These are phyloP conservation scores for Aureobasidium sp. DNA, from an alignment of 2,329 filamentous ascomycete genomes.

Conservation along the genomic window DNA sequence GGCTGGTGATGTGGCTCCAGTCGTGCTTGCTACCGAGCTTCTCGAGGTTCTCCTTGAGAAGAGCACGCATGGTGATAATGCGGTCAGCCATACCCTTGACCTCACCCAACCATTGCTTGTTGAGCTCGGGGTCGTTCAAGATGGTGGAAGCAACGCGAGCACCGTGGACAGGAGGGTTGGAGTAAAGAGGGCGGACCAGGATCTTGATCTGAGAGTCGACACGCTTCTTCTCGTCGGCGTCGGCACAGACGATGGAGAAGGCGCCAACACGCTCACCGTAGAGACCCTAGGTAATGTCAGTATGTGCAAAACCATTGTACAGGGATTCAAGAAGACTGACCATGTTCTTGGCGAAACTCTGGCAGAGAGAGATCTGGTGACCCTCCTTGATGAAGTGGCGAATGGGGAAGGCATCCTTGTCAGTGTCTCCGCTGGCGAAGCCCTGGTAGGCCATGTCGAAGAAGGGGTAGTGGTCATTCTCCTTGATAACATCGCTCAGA, in stretches of 20 bases:
- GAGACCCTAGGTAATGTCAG: slow-evolving; percentile 55
- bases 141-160: slow-evolving; percentile 90
- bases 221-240: slow-evolving; percentile 85
- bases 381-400: slow-evolving; percentile 90
- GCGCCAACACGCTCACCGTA: slow-evolving; percentile 97
- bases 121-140: slow-evolving; percentile 73
- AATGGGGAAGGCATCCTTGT: slow-evolving; percentile 88
- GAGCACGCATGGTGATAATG: slow-evolving; percentile 95
- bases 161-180: slow-evolving; percentile 94
- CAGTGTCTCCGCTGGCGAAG: slow-evolving; percentile 85
- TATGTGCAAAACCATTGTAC: neutral
- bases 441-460: slow-evolving; percentile 99
- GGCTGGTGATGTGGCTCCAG: slow-evolving; percentile 97
- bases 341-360: slow-evolving; percentile 99
- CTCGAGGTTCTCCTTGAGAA: slow-evolving; percentile 92
- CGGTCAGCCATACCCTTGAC: slow-evolving; percentile 99
- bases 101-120: slow-evolving; percentile 91
- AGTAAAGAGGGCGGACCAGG: slow-evolving; percentile 92
- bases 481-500: slow-evolving; percentile 80
- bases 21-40: slow-evolving; percentile 91
- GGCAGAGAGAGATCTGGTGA: slow-evolving; percentile 77
- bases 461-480: slow-evolving; percentile 83
- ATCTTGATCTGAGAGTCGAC: slow-evolving; percentile 99
- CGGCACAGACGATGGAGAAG: slow-evolving; percentile 83
- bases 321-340: slow-evolving; percentile 34